These are phyloP conservation scores for Pleurotus ostreatus DNA, from an alignment of 768 basidiomycete genomes.

Conservation along the genomic window DNA sequence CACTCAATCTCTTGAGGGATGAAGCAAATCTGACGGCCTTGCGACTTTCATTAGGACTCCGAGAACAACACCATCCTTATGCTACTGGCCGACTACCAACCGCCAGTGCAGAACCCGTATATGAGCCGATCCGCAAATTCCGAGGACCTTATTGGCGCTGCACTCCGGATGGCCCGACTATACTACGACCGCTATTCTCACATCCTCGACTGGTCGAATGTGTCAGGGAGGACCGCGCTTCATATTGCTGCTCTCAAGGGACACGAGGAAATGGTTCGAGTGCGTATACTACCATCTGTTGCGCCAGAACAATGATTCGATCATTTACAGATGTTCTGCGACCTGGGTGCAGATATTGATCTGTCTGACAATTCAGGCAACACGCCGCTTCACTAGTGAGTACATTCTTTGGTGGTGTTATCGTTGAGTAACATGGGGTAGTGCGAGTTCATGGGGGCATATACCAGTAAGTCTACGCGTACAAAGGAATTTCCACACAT, in stretches of 20 bases:
- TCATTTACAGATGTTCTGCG: slow-evolving; percentile 73
- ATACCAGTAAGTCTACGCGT: slow-evolving; percentile 51
- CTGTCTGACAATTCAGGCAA: slow-evolving; percentile 90
- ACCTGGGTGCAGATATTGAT: slow-evolving; percentile 87
- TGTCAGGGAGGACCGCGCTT: slow-evolving; percentile 84
- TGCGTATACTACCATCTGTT: slow-evolving; percentile 33
- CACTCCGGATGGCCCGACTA: slow-evolving; percentile 80
- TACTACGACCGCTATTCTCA: slow-evolving; percentile 86
- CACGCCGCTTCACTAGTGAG: slow-evolving; percentile 90
- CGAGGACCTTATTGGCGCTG: slow-evolving; percentile 65
- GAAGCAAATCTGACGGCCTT: slow-evolving; percentile 3
- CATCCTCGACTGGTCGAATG: slow-evolving; percentile 90
- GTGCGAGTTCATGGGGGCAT: slow-evolving; percentile 87
- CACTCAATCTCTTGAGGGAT: not conserved
- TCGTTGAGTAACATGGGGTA: slow-evolving; percentile 24
- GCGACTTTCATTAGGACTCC: slow-evolving; percentile 55
- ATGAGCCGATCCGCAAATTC: slow-evolving; percentile 30
- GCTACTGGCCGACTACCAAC: slow-evolving; percentile 81
- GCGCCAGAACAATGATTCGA: slow-evolving; percentile 6
- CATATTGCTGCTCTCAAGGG: slow-evolving; percentile 87
- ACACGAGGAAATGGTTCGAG: slow-evolving; percentile 84
- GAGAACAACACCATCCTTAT: slow-evolving; percentile 94
- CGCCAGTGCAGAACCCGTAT: slow-evolving; percentile 43
- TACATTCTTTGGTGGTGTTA: slow-evolving; percentile 11
- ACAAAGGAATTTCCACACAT: slow-evolving; percentile 1